These are phyloP conservation scores for Solanum hybrid DNA, from an alignment of 305 asterid species.

Conservation along the genomic window DNA sequence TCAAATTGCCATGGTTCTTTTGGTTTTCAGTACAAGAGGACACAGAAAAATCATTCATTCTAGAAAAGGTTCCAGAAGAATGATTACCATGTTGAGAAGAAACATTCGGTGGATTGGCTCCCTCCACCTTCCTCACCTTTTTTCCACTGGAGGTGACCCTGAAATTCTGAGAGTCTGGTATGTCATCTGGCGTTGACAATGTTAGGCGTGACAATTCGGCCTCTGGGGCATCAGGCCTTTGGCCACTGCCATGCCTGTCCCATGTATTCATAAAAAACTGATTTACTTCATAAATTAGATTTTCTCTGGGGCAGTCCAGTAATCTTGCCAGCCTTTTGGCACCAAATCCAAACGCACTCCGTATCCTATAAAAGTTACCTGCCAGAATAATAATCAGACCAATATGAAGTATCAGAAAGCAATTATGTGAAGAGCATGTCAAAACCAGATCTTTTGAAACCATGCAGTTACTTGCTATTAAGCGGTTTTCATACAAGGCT, in stretches of 20 bases:
- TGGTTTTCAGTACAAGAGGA: slow-evolving; percentile 40
- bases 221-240: slow-evolving; percentile 75
- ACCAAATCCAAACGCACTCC: slow-evolving; percentile 92
- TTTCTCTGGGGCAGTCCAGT: slow-evolving; percentile 66
- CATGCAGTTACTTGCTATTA: neutral
- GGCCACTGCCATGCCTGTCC: slow-evolving; percentile 80
- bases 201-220: slow-evolving; percentile 29
- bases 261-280: slow-evolving; percentile 84
- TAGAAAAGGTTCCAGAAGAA: slow-evolving; percentile 31
- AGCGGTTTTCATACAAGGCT: neutral
- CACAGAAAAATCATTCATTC: slow-evolving; percentile 25
- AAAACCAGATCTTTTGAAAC: neutral
- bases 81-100: slow-evolving; percentile 34
- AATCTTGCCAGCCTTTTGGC: slow-evolving; percentile 73
- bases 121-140: slow-evolving; percentile 32
- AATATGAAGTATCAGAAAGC: neutral
- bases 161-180: slow-evolving; percentile 27
- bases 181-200: slow-evolving; percentile 32
- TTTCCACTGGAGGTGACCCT: slow-evolving; percentile 23
- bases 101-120: slow-evolving; percentile 17
- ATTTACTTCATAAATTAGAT: slow-evolving; percentile 53
- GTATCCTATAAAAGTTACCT: slow-evolving; percentile 88
- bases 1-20: slow-evolving; percentile 35
- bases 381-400: slow-evolving; percentile 13
- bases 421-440: neutral